Evolutionary conservation across 2,329 filamentous ascomycete genomes (phyloP).

Genomic region (Penicillium expansum): DNA sequence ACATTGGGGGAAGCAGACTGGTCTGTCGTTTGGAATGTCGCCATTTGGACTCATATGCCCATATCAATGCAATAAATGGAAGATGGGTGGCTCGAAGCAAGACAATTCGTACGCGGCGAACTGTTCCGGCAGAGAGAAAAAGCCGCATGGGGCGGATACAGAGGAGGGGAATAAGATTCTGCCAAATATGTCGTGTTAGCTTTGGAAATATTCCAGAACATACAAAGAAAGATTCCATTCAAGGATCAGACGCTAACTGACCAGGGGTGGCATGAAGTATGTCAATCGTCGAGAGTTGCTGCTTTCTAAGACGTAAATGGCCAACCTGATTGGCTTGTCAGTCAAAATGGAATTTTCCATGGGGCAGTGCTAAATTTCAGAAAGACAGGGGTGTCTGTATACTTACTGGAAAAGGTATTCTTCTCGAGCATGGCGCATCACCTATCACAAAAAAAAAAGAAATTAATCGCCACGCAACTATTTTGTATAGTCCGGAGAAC

Average conservation of each 20-base stretch:
- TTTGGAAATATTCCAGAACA: constrained; percentile 12
- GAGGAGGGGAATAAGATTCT: constrained; percentile 60
- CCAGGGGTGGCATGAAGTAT: constrained; percentile 48
- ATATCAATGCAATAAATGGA: constrained; percentile 57
- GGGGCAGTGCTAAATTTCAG: not conserved
- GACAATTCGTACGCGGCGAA: constrained; percentile 56
- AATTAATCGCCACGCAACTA: not conserved
- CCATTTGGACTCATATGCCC: constrained; percentile 50
- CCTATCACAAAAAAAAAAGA: constrained; percentile 39
- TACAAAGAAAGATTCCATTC: constrained; percentile 3
- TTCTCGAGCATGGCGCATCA: constrained; percentile 60
- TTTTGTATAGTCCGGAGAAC: too few species aligned
- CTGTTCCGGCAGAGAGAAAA: constrained; percentile 53
- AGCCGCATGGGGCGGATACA: constrained; percentile 57
- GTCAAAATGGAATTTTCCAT: not conserved
- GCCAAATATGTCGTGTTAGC: constrained; percentile 18
- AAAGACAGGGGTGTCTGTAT: not conserved
- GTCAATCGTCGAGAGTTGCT: constrained; percentile 48
- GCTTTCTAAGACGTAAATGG: constrained; percentile 46
- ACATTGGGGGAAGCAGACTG: constrained; percentile 24
- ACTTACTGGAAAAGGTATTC: constrained; percentile 60
- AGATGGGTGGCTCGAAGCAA: constrained; percentile 59
- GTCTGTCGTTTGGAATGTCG: constrained; percentile 14
- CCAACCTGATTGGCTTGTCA: constrained; percentile 33
- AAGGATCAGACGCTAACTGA: constrained; percentile 27